phyloP scores from a whole-genome alignment of 225 moss, liverwort and hornwort genomes.

The Ulota crispa region DNA sequence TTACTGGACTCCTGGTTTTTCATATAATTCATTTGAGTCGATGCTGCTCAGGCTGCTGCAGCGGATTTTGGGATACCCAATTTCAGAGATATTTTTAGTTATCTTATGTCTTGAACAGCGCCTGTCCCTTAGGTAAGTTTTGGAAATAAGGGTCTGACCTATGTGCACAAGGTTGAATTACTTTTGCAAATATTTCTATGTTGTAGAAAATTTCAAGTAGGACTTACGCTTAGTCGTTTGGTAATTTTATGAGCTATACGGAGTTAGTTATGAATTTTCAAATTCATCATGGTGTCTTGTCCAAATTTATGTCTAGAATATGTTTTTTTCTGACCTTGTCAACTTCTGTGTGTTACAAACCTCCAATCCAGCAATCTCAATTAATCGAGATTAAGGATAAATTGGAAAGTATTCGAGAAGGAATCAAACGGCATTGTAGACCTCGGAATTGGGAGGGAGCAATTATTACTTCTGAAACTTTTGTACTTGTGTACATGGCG shows the following conservation, averaged over 20 bases:
- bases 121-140: background rate
- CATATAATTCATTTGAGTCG: constrained; percentile 20
- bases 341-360: background rate
- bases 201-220: background rate
- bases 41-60: constrained; percentile 15
- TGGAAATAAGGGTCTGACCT: background rate
- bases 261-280: background rate
- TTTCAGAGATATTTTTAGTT: background rate
- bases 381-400: background rate
- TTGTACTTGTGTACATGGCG: too few relatives aligned
- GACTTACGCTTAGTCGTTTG: background rate
- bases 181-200: background rate
- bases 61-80: constrained; percentile 13
- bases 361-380: background rate
- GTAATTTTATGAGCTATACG: background rate
- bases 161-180: background rate
- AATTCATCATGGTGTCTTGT: background rate
- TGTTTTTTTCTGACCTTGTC: background rate
- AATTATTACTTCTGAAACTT: background rate
- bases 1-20: background rate
- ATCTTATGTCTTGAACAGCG: background rate
- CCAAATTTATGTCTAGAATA: background rate
- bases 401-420: background rate
- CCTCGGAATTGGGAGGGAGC: background rate
- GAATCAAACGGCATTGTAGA: background rate